Evolutionary conservation across 148 eudicot species (phyloP), one percentile per base, ranked within the genome.

Genomic region (Rhododendron molle): DNA sequence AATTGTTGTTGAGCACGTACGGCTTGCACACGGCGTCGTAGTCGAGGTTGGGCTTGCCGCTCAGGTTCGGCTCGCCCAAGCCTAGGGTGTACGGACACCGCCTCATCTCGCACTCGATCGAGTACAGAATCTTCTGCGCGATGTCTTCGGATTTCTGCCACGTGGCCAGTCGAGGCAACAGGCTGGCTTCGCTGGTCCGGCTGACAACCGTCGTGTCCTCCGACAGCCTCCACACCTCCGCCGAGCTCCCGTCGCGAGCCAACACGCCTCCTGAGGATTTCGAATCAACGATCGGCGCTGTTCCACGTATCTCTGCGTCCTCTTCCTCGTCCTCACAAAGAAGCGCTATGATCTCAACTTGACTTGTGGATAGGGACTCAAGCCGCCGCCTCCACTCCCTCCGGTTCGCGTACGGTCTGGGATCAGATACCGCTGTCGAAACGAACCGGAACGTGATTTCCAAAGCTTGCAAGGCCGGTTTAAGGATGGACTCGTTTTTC

Each of bases 381-480:
- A 95, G 80, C 82, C 94, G 86, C 49, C 94, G 91, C 65, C 58
- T 85, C 96, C 98, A 94, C 78, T 93, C 94, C 0, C 90, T 74
- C 23, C 80, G 87, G 88, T 94, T 95, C 8, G 86, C 21, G 62
- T 95, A 95, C 84, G 91, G 95, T 54, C 97, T 87, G 2, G 91
- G 85, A 60, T 94, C 98, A 18, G 92, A 88, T 8, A 95, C 34
- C 16, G 89, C 87, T 62, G 90, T 85, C 0, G 98, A 93, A 7
- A 95, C 67, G 13, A 95, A 88, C 86, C 97, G 94, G 87, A 95
- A 93, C 0, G 98, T 92, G 76, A 94, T 89, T 80, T 95, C 98
- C 30, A 95, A 71, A 1, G 85, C 97, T 80, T 90, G 92, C 47
- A 95, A 82, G 36, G 92, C 96, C 78, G 98, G 98, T 85, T 89